Conservation (phyloP, 106 monocot genomes). For the Apostasia ramifera region DNA sequence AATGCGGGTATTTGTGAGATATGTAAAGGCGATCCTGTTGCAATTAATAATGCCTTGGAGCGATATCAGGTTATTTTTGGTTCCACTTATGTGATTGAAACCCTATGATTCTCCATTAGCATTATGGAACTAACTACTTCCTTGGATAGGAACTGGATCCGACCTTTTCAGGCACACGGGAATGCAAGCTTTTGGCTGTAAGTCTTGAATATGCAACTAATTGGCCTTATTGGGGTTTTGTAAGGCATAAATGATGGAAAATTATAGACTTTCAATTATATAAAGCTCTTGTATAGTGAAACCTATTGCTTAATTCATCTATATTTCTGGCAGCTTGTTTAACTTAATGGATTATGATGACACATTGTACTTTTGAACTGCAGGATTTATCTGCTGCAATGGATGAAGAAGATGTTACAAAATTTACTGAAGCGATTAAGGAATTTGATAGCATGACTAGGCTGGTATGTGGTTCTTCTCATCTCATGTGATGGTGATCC, state of each 20-base stretch:
- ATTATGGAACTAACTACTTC: neutral
- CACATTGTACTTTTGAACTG: neutral
- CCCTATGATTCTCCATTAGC: neutral
- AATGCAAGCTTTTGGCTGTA: conserved; percentile 55
- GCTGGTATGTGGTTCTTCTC: conserved; percentile 41
- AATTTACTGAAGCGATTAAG: conserved; percentile 68
- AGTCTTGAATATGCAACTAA: neutral
- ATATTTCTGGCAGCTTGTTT: no score
- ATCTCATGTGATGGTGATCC: neutral
- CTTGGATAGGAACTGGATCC: conserved; percentile 45
- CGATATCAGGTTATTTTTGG: conserved; percentile 48
- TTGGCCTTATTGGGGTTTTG: no score
- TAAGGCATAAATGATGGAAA: no score
- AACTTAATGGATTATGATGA: no score
- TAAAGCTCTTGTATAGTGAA: no score
- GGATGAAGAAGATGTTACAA: conserved; percentile 80
- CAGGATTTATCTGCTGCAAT: conserved; percentile 81
- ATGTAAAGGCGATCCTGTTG: conserved; percentile 80
- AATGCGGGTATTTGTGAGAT: conserved; percentile 92
- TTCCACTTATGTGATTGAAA: neutral
- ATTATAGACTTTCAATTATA: no score
- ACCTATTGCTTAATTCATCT: no score
- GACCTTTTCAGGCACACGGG: conserved; percentile 70
- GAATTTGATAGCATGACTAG: conserved; percentile 94
- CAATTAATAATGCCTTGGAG: conserved; percentile 64